Percentiles rank a stretch among this genome's conserved stretches.
phyloP scores from a whole-genome alignment of 768 basidiomycete species.

The Naganishia vishniacii region DNA sequence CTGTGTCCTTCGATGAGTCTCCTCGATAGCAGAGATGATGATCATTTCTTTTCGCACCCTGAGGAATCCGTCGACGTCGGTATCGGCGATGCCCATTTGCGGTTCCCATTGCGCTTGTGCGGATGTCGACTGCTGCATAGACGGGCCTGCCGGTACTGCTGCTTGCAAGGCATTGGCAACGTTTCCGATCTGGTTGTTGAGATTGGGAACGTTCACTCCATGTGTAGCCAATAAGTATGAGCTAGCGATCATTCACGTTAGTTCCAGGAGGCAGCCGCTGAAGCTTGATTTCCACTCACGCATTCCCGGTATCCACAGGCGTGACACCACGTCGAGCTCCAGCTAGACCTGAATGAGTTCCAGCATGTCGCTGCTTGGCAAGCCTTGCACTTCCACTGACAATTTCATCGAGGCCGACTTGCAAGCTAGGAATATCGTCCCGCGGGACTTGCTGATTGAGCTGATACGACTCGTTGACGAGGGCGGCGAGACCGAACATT shows the following conservation, averaged over 20 bases:
- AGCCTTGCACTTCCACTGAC: constrained; percentile 85
- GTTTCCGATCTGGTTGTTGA: constrained; percentile 64
- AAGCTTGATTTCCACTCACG: constrained; percentile 11
- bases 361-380: constrained; percentile 35
- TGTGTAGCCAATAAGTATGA: constrained; percentile 84
- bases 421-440: constrained; percentile 69
- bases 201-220: constrained; percentile 83
- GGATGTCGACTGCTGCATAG: constrained; percentile 68
- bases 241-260: constrained; percentile 26
- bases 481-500: constrained; percentile 20
- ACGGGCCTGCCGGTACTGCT: constrained; percentile 67
- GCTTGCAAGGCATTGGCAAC: constrained; percentile 30
- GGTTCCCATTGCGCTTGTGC: constrained; percentile 67
- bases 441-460: constrained; percentile 51
- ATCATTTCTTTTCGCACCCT: constrained; percentile 93
- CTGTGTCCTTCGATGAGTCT: constrained; percentile 63
- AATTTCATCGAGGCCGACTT: constrained; percentile 87
- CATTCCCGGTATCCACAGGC: constrained; percentile 56
- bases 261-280: background rate
- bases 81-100: constrained; percentile 85
- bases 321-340: constrained; percentile 43
- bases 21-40: constrained; percentile 87
- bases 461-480: constrained; percentile 23
- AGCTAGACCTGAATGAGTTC: constrained; percentile 28
- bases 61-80: constrained; percentile 85